These are phyloP conservation scores for Bremia lactucae DNA, from an alignment of 352 stramenopile species.

Conservation along the genomic window DNA sequence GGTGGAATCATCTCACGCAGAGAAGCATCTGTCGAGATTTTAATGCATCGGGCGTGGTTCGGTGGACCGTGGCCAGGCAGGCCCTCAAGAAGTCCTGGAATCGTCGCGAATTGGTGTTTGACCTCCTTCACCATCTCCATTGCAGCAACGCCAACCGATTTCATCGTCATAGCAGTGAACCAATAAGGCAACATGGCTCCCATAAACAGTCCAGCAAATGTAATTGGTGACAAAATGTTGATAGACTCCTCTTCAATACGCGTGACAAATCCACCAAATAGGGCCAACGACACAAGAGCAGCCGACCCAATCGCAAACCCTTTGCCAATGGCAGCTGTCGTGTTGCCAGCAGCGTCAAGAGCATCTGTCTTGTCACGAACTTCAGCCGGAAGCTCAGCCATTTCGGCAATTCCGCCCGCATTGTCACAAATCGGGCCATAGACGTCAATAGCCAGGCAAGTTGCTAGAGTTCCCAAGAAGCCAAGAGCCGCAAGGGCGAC, in stretches of 20 bases:
- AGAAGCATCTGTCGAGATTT: conserved; percentile 98
- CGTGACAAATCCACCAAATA: conserved; percentile 98
- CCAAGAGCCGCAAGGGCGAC: conserved; percentile 94
- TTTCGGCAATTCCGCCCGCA: conserved; percentile 98
- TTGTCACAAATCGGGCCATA: conserved; percentile 99
- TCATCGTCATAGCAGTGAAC: conserved; percentile 99
- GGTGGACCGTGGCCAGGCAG: conserved; percentile 76
- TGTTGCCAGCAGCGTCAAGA: conserved; percentile 98
- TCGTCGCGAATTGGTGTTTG: conserved; percentile 97
- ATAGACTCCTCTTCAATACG: conserved; percentile 92
- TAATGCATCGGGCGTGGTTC: conserved; percentile 92
- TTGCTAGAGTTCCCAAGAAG: conserved; percentile 97
- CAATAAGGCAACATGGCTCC: conserved; percentile 99
- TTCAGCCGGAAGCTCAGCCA: conserved; percentile 93
- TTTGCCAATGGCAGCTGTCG: conserved; percentile 98
- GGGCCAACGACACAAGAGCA: conserved; percentile 94
- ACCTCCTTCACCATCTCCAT: conserved; percentile 99
- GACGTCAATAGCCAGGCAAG: conserved; percentile 98
- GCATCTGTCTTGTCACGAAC: conserved; percentile 99
- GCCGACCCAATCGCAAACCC: conserved; percentile 99
- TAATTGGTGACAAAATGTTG: conserved; percentile 96
- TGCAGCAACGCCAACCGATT: conserved; percentile 95
- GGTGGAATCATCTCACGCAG: conserved; percentile 98
- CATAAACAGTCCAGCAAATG: conserved; percentile 98
- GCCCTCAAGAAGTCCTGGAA: conserved; percentile 95